Base-by-base conservation (phyloP, 2,329 filamentous ascomycete species). In the Talaromyces sp. region DNA sequence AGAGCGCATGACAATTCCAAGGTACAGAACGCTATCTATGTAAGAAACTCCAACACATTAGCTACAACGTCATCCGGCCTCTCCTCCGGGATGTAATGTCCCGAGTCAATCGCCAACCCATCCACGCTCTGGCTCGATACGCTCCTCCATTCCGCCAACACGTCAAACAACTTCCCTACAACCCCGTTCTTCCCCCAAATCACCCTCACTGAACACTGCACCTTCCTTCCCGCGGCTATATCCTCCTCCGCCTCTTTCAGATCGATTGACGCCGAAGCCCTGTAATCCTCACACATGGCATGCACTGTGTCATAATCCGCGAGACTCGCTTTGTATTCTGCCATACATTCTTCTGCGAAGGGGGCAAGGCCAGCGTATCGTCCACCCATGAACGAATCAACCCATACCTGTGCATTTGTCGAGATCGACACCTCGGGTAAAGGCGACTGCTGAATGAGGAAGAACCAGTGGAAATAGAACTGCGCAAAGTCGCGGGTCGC, bases 391-490 rank as follows among this genome's bases (percentile, higher is more conserved):
- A 78, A 83, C 42, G 75, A 69, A 18, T 77, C 73, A 0, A 77
- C 72, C n/a, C 83, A 77, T 37, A 74, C 71, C 6, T 75, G 68
- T 2, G 79, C 77, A 25, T 73, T 69, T 0, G 68, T 71, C 0
- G 71, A 72, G 65, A 81, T 79, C 54, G 84, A 72, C 44, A 75
- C 78, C 67, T 85, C 83, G 0, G 81, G 83, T 5, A 86, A 76
- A 0, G 84, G 81, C 5, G 72, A 72, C 0, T 73, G 69, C 68
- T 86, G 84, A 8, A 84, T 82, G 21, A 86, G 76, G 65, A 86
- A 81, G 59, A 84, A 84, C 83, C 84, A 86, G 71, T 86, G 84
- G 67, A 81, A 86, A 69, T 85, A 86, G 0, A 77, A 76, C 31
- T 74, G 75, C 0, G 82, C 80, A 63, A 84, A 81, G 0, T 72